Base-by-base conservation (phyloP, 306 rosid species). In the Canavalia ensiformis region DNA sequence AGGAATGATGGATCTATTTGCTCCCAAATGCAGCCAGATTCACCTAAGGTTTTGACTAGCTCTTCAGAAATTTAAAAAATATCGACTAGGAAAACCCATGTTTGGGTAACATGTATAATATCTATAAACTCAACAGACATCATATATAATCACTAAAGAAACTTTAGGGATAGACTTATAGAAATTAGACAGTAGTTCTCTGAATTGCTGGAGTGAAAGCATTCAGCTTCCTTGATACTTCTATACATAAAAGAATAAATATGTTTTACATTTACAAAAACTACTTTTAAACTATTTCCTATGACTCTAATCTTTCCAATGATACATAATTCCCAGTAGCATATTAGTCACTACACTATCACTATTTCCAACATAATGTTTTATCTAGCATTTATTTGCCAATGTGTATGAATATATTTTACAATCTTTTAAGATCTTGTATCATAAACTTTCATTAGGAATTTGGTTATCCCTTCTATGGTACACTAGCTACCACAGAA, bases 11-110 rank as follows among this genome's bases (percentile, higher is more conserved):
- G 93, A 71, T 89, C 97, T 74, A 87, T 92, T 69, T 90, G 90
- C 77, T 91, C 97, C 75, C 97, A 94, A 66, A 84, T 89, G 92
- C 97, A 88, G 65, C 74, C 96, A 47, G 90, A 90, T 84, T 89
- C 97, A 83, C 89, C 95, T 3, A 87, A 94, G 97, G 98, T 92
- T 18, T 80, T 13, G 81, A 33, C 42, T 66, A 35, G 54, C 77
- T 79, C 68, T 69, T 88, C 31, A 29, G 75, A 73, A 77, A 6
- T 72, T 41, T 30, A 25, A 75, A 71, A n/a, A 30, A 65, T 63
- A 67, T 49, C 58, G 68, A 29, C 39, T 63, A 69, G 12, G 55
- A 45, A 52, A 7, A 72, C 58, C 28, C 46, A 12, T 82, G 10
- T 64, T 78, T 10, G 29, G 29, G 47, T 76, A 56, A 10, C 84